phyloP scores from a whole-genome alignment of 108 stramenopile species.

The Chaetoceros tenuissimus region DNA sequence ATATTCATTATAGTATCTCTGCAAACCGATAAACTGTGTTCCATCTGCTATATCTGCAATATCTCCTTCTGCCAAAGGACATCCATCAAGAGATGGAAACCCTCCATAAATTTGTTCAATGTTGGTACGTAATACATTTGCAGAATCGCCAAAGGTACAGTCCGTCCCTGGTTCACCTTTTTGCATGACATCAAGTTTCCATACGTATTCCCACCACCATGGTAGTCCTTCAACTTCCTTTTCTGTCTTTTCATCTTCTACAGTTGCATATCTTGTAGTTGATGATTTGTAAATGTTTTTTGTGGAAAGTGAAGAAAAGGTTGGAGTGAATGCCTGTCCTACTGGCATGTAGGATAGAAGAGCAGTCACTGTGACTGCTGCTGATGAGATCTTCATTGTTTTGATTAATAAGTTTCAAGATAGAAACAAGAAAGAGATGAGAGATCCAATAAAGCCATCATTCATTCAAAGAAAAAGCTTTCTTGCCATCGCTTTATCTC shows the following conservation, averaged over 20 bases:
- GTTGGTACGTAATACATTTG: slow-evolving; percentile 78
- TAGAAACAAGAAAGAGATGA: too few relatives aligned
- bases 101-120: slow-evolving; percentile 95
- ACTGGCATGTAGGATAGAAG: too few relatives aligned
- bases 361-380: too few relatives aligned
- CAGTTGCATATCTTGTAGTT: too few relatives aligned
- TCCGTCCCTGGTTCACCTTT: slow-evolving; percentile 48
- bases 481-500: too few relatives aligned
- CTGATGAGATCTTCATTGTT: too few relatives aligned
- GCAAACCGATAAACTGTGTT: slow-evolving; percentile 89
- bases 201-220: slow-evolving; percentile 86
- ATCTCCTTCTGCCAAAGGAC: slow-evolving; percentile 90
- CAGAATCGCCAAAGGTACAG: slow-evolving; percentile 71
- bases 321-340: too few relatives aligned
- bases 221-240: slow-evolving; percentile 59
- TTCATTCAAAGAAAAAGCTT: too few relatives aligned
- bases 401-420: too few relatives aligned
- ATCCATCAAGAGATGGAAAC: slow-evolving; percentile 81
- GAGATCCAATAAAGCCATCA: too few relatives aligned
- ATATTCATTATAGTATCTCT: slow-evolving; percentile 69
- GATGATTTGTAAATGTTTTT: too few relatives aligned
- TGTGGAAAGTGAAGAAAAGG: too few relatives aligned
- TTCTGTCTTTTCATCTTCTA: slow-evolving; percentile 4
- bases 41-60: slow-evolving; percentile 84
- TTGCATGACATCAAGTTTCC: slow-evolving; percentile 68